Evolutionary conservation across 192 early-diverging fungal genomes (phyloP), one percentile per base, ranked within the genome.

Genomic region (Gamsiella multidivaricata): DNA sequence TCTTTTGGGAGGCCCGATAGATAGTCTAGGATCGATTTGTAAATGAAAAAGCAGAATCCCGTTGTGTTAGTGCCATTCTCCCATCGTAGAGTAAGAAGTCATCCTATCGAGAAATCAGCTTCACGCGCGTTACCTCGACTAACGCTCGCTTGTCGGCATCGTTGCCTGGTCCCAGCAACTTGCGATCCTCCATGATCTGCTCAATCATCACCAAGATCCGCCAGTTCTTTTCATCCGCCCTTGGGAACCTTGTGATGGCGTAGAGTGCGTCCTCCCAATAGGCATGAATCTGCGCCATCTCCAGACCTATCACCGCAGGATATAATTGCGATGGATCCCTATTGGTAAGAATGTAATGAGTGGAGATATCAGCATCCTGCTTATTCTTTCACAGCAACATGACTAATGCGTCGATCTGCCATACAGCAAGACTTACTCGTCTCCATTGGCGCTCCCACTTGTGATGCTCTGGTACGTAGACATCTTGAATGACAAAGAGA

Each of bases 201-300:
- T 94, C 91, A 9, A 90, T 84, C 69, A 88, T 87, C 3, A 82
- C 79, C 23, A 92, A 39, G 0, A 92, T 86, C n/a, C 82, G 80
- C 32, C 54, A 63, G 65, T 92, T 89, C 9, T 81, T 69, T 45
- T 91, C 84, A 31, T 85, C 81, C 4, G 93, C 89, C 45, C 72
- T 83, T 6, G 93, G 91, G 54, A 93, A 92, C 6, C 72, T 28
- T 3, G 83, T 82, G 8, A 85, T 70, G 2, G 81, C 63, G 54
- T 85, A 84, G 22, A 94, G 69, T 29, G 88, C 75, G 18, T 84
- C 81, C 70, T 91, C 87, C 65, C 91, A 91, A 22, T 86, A 68
- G 9, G 81, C 74, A 60, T 92, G 89, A 5, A 89, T 61, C 28
- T 65, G 66, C 34, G 87, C 69, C 18, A 89, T 63, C 26, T 88